Percentiles rank a stretch among this genome's conserved stretches.
phyloP scores from a whole-genome alignment of 257 asterid species.

The Ophiorrhiza pumila region DNA sequence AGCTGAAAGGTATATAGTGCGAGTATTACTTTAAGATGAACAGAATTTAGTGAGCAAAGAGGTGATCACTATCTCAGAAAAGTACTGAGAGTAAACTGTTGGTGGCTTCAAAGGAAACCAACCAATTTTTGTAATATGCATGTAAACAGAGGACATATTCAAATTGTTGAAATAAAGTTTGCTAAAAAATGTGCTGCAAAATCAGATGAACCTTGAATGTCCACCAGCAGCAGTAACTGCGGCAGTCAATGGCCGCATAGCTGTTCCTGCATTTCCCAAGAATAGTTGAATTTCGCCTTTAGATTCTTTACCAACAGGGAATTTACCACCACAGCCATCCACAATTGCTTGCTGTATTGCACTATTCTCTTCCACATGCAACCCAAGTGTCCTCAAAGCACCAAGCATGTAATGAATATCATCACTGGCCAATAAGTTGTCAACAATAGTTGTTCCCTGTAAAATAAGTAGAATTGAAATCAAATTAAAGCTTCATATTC shows the following conservation, averaged over 20 bases:
- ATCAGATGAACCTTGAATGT: constrained; percentile 50
- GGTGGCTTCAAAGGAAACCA: neutral
- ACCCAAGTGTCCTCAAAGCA: constrained; percentile 86
- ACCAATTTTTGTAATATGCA: neutral
- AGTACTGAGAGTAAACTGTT: neutral
- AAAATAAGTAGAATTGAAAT: constrained; percentile 22
- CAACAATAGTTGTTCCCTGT: constrained; percentile 90
- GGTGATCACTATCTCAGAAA: neutral
- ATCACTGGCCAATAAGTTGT: constrained; percentile 85
- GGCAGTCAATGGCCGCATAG: constrained; percentile 98
- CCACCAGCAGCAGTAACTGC: constrained; percentile 97
- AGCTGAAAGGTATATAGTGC: constrained; percentile 42
- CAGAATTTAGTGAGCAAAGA: neutral
- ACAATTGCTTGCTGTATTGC: constrained; percentile 70
- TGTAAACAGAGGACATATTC: too few species aligned
- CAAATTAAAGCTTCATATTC: constrained; percentile 13
- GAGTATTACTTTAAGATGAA: neutral
- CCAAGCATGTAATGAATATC: constrained; percentile 94
- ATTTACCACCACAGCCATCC: constrained; percentile 81
- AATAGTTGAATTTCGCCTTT: constrained; percentile 80
- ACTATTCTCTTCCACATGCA: constrained; percentile 70
- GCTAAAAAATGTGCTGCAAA: neutral
- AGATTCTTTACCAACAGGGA: constrained; percentile 75
- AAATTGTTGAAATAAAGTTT: neutral
- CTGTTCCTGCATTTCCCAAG: constrained; percentile 99